These are phyloP conservation scores for Eucalyptus albens DNA, from an alignment of 345 rosid genomes.

Conservation along the genomic window DNA sequence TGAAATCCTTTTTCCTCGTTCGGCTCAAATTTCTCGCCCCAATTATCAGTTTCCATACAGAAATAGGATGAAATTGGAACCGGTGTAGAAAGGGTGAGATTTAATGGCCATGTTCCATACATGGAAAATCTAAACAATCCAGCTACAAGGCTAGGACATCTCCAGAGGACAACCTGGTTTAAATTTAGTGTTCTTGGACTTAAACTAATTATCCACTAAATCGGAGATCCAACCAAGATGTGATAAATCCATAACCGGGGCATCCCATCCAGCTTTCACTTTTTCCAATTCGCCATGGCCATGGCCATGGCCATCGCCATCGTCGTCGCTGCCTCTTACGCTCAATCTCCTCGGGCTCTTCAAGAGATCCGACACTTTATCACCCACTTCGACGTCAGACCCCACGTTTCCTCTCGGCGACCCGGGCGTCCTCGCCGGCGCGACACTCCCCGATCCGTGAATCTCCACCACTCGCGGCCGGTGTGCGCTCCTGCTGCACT, in stretches of 20 bases:
- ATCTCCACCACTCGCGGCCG: neutral
- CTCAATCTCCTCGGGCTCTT: neutral
- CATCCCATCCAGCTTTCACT: neutral
- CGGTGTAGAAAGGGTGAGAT: neutral
- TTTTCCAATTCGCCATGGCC: neutral
- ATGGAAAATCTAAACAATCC: neutral
- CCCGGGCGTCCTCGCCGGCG: neutral
- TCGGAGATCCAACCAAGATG: neutral
- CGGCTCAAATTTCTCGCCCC: neutral
- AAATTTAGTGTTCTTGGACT: neutral
- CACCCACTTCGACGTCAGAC: neutral
- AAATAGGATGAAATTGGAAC: neutral
- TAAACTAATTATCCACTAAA: neutral
- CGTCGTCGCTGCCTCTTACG: neutral
- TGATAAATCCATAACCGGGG: neutral
- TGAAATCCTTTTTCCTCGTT: neutral
- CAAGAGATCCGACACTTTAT: neutral
- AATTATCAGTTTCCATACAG: neutral
- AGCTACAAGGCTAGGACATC: neutral
- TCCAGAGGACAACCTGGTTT: neutral
- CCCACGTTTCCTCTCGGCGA: neutral
- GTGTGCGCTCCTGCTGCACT: neutral
- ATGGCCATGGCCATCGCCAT: neutral
- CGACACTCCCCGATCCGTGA: neutral
- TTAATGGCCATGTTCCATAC: neutral